These are phyloP conservation scores for Arthromyces matolae DNA, from an alignment of 768 basidiomycete genomes.

Conservation along the genomic window DNA sequence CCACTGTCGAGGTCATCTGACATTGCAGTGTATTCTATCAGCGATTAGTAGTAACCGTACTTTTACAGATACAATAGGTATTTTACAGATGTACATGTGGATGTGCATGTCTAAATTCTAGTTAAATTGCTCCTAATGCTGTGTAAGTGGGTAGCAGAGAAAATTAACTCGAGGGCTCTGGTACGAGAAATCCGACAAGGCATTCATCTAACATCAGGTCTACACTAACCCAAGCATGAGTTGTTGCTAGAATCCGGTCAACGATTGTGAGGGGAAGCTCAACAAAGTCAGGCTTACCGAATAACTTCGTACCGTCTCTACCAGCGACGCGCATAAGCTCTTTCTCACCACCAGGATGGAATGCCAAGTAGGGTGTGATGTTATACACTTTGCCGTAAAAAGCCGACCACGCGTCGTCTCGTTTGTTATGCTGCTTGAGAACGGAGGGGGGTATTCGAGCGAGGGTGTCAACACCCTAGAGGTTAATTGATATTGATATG, in stretches of 20 bases:
- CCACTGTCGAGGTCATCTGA: slow-evolving; percentile 5
- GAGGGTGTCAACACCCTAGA: slow-evolving; percentile 66
- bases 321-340: slow-evolving; percentile 95
- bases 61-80: neutral
- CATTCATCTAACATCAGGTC: slow-evolving; percentile 95
- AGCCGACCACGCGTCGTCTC: slow-evolving; percentile 89
- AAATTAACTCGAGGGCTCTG: slow-evolving; percentile 45
- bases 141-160: too few relatives aligned
- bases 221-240: slow-evolving; percentile 96
- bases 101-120: neutral
- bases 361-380: slow-evolving; percentile 86
- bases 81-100: neutral
- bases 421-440: slow-evolving; percentile 76
- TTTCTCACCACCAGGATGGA: slow-evolving; percentile 92
- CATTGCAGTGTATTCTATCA: neutral
- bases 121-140: too few relatives aligned
- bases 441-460: slow-evolving; percentile 72
- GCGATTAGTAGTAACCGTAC: too few relatives aligned
- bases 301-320: slow-evolving; percentile 90
- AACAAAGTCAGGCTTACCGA: slow-evolving; percentile 55
- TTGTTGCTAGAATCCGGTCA: slow-evolving; percentile 51
- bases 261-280: neutral
- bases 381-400: slow-evolving; percentile 96
- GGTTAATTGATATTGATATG: too few relatives aligned
- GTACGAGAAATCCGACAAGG: slow-evolving; percentile 84